Evolutionary conservation across 768 basidiomycete species (phyloP).

Genomic region (Leccinum incarnatum): DNA sequence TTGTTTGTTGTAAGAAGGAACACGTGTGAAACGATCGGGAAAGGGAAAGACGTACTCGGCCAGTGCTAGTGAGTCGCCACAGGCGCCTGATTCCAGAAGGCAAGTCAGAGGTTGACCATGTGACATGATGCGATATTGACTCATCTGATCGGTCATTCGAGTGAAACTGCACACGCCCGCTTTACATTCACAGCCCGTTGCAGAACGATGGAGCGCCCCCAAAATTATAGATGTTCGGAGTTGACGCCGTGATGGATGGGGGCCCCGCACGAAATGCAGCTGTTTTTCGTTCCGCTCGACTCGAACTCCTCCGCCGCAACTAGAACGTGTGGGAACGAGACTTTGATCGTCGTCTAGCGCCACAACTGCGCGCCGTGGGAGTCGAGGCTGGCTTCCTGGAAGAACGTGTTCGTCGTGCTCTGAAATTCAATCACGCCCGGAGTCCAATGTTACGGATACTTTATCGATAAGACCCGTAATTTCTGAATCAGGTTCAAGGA

Average conservation of each 20-base stretch:
- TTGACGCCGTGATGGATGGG: too few species aligned
- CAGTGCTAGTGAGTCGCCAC: too few species aligned
- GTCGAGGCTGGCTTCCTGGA: neutral
- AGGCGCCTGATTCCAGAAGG: neutral
- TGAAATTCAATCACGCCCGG: neutral
- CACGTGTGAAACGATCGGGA: too few species aligned
- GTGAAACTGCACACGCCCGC: neutral
- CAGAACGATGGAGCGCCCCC: too few species aligned
- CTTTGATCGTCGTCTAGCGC: neutral
- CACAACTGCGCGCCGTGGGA: neutral
- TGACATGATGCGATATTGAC: neutral
- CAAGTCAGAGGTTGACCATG: neutral
- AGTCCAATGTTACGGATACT: neutral
- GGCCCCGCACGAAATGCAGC: too few species aligned
- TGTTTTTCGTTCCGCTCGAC: too few species aligned
- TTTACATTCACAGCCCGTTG: too few species aligned
- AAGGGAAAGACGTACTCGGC: neutral
- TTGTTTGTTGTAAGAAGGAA: neutral
- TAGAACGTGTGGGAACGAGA: neutral
- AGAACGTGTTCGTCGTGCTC: neutral
- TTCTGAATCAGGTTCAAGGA: neutral
- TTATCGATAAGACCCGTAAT: neutral
- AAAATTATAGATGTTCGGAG: too few species aligned
- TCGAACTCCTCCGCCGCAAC: too few species aligned
- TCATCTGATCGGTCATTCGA: neutral